Percentiles rank a stretch among this genome's conserved stretches.
These are phyloP conservation scores for Sinapis alba DNA, from an alignment of 441 rosid genomes.

Conservation along the genomic window DNA sequence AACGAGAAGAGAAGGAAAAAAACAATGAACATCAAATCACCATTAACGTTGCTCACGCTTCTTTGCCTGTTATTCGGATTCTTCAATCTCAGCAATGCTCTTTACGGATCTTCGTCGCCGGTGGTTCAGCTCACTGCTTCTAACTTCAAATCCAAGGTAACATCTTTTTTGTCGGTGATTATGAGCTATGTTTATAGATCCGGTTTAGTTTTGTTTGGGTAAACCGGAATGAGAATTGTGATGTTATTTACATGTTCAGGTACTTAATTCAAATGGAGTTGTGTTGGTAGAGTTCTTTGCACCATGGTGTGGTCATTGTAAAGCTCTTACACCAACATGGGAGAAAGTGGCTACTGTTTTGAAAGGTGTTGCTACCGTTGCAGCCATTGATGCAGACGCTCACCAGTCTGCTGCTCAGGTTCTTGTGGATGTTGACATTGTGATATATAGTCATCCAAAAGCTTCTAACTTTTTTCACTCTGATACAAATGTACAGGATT, in stretches of 20 bases:
- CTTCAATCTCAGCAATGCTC: slow-evolving; percentile 50
- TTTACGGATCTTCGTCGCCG: slow-evolving; percentile 90
- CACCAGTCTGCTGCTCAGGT: slow-evolving; percentile 98
- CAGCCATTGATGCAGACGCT: slow-evolving; percentile 96
- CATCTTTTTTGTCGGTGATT: neutral
- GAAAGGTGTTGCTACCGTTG: slow-evolving; percentile 96
- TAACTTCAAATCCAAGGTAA: slow-evolving; percentile 97
- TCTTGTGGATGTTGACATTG: slow-evolving; percentile 4
- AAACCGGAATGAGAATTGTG: slow-evolving; percentile 16
- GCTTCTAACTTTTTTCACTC: slow-evolving; percentile 3
- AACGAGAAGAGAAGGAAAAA: slow-evolving; percentile 2
- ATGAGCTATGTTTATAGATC: slow-evolving; percentile 27
- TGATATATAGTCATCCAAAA: neutral
- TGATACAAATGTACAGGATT: slow-evolving; percentile 55
- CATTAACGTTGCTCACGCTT: slow-evolving; percentile 39
- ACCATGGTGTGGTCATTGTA: slow-evolving; percentile 99
- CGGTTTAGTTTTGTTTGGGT: slow-evolving; percentile 5
- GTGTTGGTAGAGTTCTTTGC: slow-evolving; percentile 97
- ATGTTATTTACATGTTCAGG: slow-evolving; percentile 50
- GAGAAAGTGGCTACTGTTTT: slow-evolving; percentile 86
- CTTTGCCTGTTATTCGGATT: slow-evolving; percentile 38
- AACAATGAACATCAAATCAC: slow-evolving; percentile 47
- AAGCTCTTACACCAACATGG: slow-evolving; percentile 92
- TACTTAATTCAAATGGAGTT: slow-evolving; percentile 78
- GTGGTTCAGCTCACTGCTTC: slow-evolving; percentile 94